These are phyloP conservation scores for Trichoderma oligosporum DNA, from an alignment of 2,329 filamentous ascomycete genomes.

Conservation along the genomic window DNA sequence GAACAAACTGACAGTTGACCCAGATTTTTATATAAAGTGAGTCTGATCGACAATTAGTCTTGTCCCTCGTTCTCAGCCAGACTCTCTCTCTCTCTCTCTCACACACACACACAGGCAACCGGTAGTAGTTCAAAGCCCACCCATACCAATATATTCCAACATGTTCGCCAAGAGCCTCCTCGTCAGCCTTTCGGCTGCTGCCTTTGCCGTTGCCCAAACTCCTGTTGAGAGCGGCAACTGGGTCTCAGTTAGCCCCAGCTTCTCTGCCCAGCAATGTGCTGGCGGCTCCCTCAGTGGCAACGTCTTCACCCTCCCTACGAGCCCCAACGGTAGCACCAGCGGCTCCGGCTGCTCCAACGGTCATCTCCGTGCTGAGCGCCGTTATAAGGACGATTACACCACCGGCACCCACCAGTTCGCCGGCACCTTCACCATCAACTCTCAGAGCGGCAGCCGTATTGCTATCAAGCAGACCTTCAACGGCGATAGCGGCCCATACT, in stretches of 20 bases:
- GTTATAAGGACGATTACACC: constrained; percentile 24
- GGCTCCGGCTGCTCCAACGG: constrained; percentile 25
- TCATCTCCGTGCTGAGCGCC: constrained; percentile 25
- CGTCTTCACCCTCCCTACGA: constrained; percentile 22
- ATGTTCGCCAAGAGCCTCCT: constrained; percentile 19
- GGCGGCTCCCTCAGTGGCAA: constrained; percentile 23
- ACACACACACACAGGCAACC: too few relatives aligned
- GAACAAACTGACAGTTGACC: not conserved
- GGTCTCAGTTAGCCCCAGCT: constrained; percentile 14
- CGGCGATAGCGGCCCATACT: constrained; percentile 23
- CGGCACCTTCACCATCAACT: constrained; percentile 27
- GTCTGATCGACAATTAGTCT: constrained; percentile 2
- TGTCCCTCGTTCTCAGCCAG: not conserved
- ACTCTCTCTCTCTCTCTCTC: not conserved
- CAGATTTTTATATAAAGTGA: constrained; percentile 5
- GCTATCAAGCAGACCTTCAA: constrained; percentile 29
- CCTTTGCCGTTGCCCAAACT: constrained; percentile 18
- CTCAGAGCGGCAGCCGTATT: constrained; percentile 23
- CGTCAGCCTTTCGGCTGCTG: constrained; percentile 17
- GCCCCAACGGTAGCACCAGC: constrained; percentile 22
- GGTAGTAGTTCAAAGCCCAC: too few relatives aligned
- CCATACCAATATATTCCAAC: not conserved
- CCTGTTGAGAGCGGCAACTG: constrained; percentile 23
- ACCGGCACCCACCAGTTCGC: constrained; percentile 25
- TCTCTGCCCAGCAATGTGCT: constrained; percentile 20